A percentile compares a stretch with the other conserved stretches of the same genome.
These are phyloP conservation scores for Cryptococcus sp. DNA, from an alignment of 1,284 basidiomycete species.

Conservation along the genomic window DNA sequence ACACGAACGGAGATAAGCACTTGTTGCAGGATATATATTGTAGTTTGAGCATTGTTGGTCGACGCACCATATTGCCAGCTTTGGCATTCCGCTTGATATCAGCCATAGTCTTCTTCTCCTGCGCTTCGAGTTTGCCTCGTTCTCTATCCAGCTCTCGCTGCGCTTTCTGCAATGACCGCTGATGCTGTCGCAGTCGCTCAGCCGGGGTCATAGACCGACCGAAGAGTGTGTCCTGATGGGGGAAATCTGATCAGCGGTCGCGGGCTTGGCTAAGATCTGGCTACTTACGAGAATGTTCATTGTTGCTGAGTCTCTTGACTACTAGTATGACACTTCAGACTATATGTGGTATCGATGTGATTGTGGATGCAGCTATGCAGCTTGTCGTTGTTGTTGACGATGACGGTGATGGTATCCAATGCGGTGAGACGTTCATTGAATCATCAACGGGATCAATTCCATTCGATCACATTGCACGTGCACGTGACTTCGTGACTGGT, in stretches of 20 bases:
- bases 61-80: constrained; percentile 85
- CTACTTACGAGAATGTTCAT: constrained; percentile 46
- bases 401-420: no score
- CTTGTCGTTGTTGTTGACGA: no score
- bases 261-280: not conserved
- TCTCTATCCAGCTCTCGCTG: constrained; percentile 97
- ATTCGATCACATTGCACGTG: no score
- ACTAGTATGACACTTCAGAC: no score
- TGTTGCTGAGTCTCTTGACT: no score
- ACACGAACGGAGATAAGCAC: not conserved
- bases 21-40: not conserved
- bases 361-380: no score
- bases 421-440: no score
- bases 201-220: constrained; percentile 92
- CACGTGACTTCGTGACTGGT: no score
- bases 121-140: constrained; percentile 87
- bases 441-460: no score
- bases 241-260: not conserved
- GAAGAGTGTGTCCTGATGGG: constrained; percentile 81
- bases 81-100: constrained; percentile 98
- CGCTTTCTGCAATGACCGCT: constrained; percentile 91
- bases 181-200: constrained; percentile 93
- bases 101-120: constrained; percentile 87
- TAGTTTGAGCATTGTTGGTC: not conserved
- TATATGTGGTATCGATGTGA: no score